phyloP scores from a whole-genome alignment of 1,139 yeast genomes.

The Debaryomycetaceae sp. region DNA sequence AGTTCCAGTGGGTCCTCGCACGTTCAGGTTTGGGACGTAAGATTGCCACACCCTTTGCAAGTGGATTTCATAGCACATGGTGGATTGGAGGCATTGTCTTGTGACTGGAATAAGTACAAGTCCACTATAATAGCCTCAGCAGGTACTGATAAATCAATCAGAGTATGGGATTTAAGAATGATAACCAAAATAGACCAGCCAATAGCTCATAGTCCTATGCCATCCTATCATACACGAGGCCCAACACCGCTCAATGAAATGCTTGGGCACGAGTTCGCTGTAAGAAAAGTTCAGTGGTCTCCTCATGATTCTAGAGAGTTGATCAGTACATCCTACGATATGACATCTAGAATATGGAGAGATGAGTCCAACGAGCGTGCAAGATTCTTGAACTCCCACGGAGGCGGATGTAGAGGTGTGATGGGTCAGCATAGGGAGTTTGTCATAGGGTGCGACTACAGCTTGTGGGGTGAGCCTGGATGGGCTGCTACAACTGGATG shows the following conservation, averaged over 20 bases:
- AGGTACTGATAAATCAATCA: conserved; percentile 81
- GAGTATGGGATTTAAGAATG: conserved; percentile 88
- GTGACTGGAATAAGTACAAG: conserved; percentile 91
- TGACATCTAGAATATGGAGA: conserved; percentile 86
- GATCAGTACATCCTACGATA: conserved; percentile 81
- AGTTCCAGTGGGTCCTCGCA: conserved; percentile 81
- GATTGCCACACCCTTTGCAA: conserved; percentile 63
- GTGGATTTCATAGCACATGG: conserved; percentile 67
- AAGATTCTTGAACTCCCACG: conserved; percentile 35
- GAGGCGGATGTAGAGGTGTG: conserved; percentile 49
- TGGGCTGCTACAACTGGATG: conserved; percentile 95
- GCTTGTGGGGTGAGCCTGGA: conserved; percentile 94
- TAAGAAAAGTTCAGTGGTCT: conserved; percentile 79
- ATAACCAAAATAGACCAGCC: conserved; percentile 42
- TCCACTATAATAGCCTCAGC: conserved; percentile 77
- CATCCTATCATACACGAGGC: conserved; percentile 46
- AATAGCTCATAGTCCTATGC: conserved; percentile 31
- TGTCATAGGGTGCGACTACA: conserved; percentile 94
- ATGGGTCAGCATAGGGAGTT: conserved; percentile 80
- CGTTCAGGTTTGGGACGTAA: conserved; percentile 79
- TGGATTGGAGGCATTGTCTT: conserved; percentile 74
- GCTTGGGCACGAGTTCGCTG: conserved; percentile 87
- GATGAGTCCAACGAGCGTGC: conserved; percentile 61
- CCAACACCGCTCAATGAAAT: conserved; percentile 77
- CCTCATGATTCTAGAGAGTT: conserved; percentile 77